These are phyloP conservation scores for Platanthera zijinensis DNA, from an alignment of 106 monocot species.

Conservation along the genomic window DNA sequence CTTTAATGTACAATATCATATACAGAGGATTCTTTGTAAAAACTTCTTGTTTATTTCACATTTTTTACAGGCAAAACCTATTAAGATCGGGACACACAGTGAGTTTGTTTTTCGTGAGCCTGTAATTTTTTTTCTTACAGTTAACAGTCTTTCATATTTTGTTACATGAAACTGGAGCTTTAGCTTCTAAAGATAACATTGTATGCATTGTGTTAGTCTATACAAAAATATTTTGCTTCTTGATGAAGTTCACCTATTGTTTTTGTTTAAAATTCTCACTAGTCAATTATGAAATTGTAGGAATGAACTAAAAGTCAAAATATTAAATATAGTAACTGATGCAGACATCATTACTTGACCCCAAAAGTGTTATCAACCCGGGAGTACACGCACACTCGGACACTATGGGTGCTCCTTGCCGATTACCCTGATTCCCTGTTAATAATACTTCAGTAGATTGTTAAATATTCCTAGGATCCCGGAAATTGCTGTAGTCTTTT, in stretches of 20 bases:
- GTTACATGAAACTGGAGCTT: not conserved
- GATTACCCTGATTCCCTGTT: too few relatives aligned
- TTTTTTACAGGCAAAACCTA: slow-evolving; percentile 46
- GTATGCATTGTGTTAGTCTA: not conserved
- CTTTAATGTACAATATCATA: not conserved
- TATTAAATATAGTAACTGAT: not conserved
- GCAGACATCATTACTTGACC: too few relatives aligned
- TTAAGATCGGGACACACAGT: slow-evolving; percentile 43
- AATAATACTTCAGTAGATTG: too few relatives aligned
- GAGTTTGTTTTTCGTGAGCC: slow-evolving; percentile 8
- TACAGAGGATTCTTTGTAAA: not conserved
- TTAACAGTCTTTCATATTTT: not conserved
- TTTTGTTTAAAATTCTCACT: not conserved
- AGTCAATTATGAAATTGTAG: not conserved
- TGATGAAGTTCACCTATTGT: not conserved
- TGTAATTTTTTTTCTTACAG: not conserved
- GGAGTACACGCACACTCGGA: too few relatives aligned
- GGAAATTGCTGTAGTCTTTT: too few relatives aligned
- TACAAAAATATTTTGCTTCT: not conserved
- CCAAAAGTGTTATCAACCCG: too few relatives aligned
- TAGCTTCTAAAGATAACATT: not conserved
- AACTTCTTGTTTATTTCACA: not conserved
- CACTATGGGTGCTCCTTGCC: too few relatives aligned
- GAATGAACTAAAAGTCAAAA: not conserved
- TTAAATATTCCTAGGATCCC: too few relatives aligned